These are phyloP conservation scores for Canariomyces notabilis DNA, from an alignment of 2,329 filamentous ascomycete species.

Conservation along the genomic window DNA sequence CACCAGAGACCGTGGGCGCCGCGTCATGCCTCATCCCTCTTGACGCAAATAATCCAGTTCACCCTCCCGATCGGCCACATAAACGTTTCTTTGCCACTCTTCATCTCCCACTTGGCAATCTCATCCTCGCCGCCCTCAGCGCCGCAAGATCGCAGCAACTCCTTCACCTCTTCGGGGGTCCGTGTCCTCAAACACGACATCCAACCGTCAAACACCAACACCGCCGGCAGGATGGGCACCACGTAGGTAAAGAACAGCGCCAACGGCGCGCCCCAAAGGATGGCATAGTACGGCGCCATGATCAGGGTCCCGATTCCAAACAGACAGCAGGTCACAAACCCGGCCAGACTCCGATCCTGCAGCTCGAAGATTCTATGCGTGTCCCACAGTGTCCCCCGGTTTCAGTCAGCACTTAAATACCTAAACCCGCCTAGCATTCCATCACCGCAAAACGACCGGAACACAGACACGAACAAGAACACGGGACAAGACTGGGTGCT, in stretches of 20 bases:
- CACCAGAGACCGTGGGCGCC: background rate
- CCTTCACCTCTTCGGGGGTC: conserved; percentile 59
- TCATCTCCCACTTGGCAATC: conserved; percentile 41
- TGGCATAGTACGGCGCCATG: conserved; percentile 48
- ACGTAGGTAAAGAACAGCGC: conserved; percentile 62
- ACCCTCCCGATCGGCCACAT: conserved; percentile 48
- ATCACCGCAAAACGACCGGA: background rate
- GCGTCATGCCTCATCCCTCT: conserved; percentile 22
- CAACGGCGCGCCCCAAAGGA: conserved; percentile 47
- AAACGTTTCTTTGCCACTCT: conserved; percentile 42
- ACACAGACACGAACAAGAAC: background rate
- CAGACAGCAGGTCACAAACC: conserved; percentile 48
- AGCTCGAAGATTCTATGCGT: conserved; percentile 60
- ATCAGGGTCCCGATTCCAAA: conserved; percentile 49
- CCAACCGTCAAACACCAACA: conserved; percentile 64
- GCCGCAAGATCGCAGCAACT: conserved; percentile 51
- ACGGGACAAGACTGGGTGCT: background rate
- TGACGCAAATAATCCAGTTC: conserved; percentile 48
- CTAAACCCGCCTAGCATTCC: background rate
- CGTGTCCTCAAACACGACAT: conserved; percentile 64
- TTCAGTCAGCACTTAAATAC: background rate
- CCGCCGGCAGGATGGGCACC: conserved; percentile 61
- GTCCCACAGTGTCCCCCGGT: too few relatives aligned
- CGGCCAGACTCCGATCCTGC: conserved; percentile 57
- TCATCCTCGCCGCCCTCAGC: conserved; percentile 33